phyloP scores from a whole-genome alignment of 2,329 filamentous ascomycete species.

The Chaetomiaceae sp. region DNA sequence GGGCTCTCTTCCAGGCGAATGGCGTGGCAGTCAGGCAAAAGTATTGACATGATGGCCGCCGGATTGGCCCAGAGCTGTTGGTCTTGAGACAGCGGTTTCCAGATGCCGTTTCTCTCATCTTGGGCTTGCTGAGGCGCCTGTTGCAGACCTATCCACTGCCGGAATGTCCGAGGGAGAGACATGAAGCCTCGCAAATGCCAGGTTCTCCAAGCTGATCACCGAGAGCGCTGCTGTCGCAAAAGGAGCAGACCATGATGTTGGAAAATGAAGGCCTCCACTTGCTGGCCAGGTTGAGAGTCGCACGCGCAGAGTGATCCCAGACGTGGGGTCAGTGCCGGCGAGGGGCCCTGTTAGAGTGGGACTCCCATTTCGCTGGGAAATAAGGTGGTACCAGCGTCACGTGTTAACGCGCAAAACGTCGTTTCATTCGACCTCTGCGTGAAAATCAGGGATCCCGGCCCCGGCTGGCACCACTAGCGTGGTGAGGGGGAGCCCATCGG shows the following conservation, averaged over 20 bases:
- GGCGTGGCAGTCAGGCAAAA: neutral
- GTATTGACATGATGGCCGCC: slow-evolving; percentile 2
- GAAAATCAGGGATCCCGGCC: slow-evolving; percentile 24
- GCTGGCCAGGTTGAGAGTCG: neutral
- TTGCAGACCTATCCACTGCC: too few relatives aligned
- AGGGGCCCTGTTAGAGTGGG: slow-evolving; percentile 19
- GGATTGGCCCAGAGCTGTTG: slow-evolving; percentile 8
- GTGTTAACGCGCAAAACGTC: slow-evolving; percentile 20
- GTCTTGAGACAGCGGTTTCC: neutral
- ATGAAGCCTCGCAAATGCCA: neutral
- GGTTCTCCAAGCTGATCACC: neutral
- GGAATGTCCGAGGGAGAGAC: too few relatives aligned
- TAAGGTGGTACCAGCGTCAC: slow-evolving; percentile 17
- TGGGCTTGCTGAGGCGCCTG: too few relatives aligned
- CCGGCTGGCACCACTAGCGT: slow-evolving; percentile 18
- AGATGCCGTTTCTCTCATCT: too few relatives aligned
- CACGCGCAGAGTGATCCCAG: neutral
- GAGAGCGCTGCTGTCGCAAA: too few relatives aligned
- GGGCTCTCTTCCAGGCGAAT: neutral
- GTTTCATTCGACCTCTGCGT: slow-evolving; percentile 20
- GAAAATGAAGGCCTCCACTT: slow-evolving; percentile 14
- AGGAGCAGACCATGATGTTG: neutral
- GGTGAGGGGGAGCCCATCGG: slow-evolving; percentile 23
- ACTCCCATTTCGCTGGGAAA: slow-evolving; percentile 21
- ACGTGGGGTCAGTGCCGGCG: slow-evolving; percentile 12